Evolutionary conservation across 78 protist species (phyloP), one percentile per base, ranked within the genome.

Genomic region (Blattamonas nauphoetae): DNA sequence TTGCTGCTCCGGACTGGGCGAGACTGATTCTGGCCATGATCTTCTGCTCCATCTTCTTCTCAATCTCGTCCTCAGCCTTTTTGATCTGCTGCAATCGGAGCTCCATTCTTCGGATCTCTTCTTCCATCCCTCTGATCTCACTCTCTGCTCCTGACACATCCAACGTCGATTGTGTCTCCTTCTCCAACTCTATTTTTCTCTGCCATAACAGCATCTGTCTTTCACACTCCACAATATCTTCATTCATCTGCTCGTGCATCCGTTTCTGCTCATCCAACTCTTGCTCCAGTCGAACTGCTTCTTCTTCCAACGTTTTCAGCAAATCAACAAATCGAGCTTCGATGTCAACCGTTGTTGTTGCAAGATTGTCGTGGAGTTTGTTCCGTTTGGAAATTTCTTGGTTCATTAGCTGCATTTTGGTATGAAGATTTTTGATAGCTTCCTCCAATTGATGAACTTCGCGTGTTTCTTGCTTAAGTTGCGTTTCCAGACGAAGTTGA

Each of bases 91-190:
- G 0, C 46, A 45, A 78, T 0, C 85, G 85, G 43, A 89, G 63
- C 78, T 21, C 1, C 91, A 89, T 89, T 34, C 91, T 82, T 41
- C 84, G 91, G 79, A 89, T 89, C 80, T 85, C 88, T 1, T 42
- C 0, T 77, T 38, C 32, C 91, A 89, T 89, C 45, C 35, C 80
- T 2, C 35, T 38, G 36, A 44, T 36, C 45, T 90, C 92, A 3
- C 42, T 44, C 86, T 11, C 89, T 71, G 38, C 92, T 92, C 3
- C 90, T 42, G 4, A 46, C 2, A 92, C 90, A 82, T 92, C 94
- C 63, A 92, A 71, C 41, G 92, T 91, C 81, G 64, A 77, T 64
- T 45, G 86, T 46, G 93, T 92, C 90, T 92, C 94, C 32, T 45
- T 64, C 45, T 84, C 89, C 45, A 92, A 87, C 71, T 88, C 85